Evolutionary conservation across 1,284 basidiomycete genomes (phyloP), one percentile per base, ranked within the genome.

Genomic region (Sanghuangporus baumii): DNA sequence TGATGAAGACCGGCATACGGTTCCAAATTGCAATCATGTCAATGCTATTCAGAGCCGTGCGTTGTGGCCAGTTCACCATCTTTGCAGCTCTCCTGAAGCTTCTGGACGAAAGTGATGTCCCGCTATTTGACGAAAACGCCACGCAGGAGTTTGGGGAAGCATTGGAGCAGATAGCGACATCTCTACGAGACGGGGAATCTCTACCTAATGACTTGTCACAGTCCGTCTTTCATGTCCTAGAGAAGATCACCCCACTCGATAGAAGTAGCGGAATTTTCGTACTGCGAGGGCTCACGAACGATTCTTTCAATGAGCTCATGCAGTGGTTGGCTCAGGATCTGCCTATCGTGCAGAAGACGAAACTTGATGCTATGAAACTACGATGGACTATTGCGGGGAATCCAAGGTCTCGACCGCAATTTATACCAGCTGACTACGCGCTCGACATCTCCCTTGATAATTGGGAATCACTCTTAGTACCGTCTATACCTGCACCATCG

Each of bases 401-500:
- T 18, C 58, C 62, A 6, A 38, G 62, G 3, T 16, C 50, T 34
- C 41, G 46, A 1, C 62, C 58, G 4, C 40, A 12, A 3, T 37
- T 51, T 2, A 64, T 64, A 26, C 62, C 62, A 20, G 20, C 59
- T 2, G 20, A 31, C 14, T 64, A 60, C 36, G 23, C 37, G 16
- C 43, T 72, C 2, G 59, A 59, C n/a, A 7, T 75, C 31, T 65
- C 74, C 11, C 9, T 75, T 0, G 66, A 64, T 3, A 65, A 61
- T 6, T 65, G 76, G 41, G 67, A 68, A 23, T 67, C 67, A 37
- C 64, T 69, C 26, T 60, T 74, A 41, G 66, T 67, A 38, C 69
- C 71, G 3, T 68, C 67, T 26, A 59, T 65, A 0, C 67, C 67
- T 1, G 65, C 56, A 0, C 73, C 72, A 14, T 58, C 70, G 54